phyloP scores from a whole-genome alignment of 1,284 basidiomycete genomes.

The Polyporus tsugae region DNA sequence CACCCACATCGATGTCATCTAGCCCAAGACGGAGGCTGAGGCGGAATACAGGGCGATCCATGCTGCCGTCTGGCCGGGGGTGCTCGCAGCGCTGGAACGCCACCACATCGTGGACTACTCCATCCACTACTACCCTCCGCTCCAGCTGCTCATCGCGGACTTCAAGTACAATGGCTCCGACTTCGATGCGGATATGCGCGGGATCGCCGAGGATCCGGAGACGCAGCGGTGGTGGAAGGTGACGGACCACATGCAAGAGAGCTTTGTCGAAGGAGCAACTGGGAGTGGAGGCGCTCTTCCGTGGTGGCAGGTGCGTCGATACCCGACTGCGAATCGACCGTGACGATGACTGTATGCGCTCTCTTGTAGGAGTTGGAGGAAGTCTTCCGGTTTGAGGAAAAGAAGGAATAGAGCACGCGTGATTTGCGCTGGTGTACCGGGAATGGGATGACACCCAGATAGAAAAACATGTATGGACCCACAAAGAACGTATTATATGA shows the following conservation, averaged over 20 bases:
- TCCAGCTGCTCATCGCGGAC: slow-evolving; percentile 73
- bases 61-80: slow-evolving; percentile 73
- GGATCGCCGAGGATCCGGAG: slow-evolving; percentile 68
- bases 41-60: slow-evolving; percentile 79
- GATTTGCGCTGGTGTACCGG: slow-evolving; percentile 5
- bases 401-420: slow-evolving; percentile 8
- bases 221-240: slow-evolving; percentile 82
- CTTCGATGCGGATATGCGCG: slow-evolving; percentile 73
- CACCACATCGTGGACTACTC: slow-evolving; percentile 81
- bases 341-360: slow-evolving; percentile 1
- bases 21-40: slow-evolving; percentile 70
- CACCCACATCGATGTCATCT: neutral
- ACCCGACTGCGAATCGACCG: no score
- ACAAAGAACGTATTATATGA: slow-evolving; percentile 24
- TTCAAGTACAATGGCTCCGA: slow-evolving; percentile 73
- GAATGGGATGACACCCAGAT: neutral
- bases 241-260: slow-evolving; percentile 83
- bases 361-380: slow-evolving; percentile 62
- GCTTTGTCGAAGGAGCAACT: slow-evolving; percentile 70
- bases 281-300: slow-evolving; percentile 71
- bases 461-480: neutral
- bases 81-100: slow-evolving; percentile 71
- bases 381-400: slow-evolving; percentile 76
- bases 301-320: slow-evolving; percentile 68
- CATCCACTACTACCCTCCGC: slow-evolving; percentile 71